Conservation (phyloP, 441 rosid genomes). For the Metrosideros polymorpha region DNA sequence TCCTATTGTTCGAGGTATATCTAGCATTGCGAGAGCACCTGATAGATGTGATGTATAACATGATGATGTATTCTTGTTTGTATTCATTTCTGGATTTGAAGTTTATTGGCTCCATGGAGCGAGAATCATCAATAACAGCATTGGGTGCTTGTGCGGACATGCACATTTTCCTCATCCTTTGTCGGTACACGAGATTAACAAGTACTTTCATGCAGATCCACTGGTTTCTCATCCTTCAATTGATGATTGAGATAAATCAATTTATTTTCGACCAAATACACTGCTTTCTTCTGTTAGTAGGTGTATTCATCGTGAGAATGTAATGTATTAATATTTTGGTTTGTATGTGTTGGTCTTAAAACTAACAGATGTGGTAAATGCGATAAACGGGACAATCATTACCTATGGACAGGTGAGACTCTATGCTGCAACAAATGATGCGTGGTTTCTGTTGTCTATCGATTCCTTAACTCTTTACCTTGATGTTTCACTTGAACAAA, state of each 20-base stretch:
- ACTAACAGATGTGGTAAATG: slow-evolving; percentile 51
- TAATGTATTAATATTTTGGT: not conserved
- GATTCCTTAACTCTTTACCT: not conserved
- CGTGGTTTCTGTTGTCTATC: not conserved
- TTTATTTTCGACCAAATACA: not conserved
- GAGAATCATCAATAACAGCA: not conserved
- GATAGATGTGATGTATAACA: not conserved
- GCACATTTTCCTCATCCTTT: too few relatives aligned
- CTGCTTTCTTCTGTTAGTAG: not conserved
- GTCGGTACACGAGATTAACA: too few relatives aligned
- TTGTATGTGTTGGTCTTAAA: not conserved
- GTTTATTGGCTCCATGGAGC: not conserved
- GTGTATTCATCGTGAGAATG: accelerated
- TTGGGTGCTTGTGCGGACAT: not conserved
- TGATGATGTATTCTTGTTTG: too few relatives aligned
- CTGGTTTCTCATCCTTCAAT: too few relatives aligned
- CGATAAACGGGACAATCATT: slow-evolving; percentile 68
- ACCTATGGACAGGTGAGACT: slow-evolving; percentile 70
- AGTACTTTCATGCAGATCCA: too few relatives aligned
- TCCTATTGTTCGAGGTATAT: slow-evolving; percentile 66
- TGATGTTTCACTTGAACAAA: not conserved
- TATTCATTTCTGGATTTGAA: not conserved
- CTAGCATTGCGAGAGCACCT: not conserved
- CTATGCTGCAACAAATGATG: not conserved
- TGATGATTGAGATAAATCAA: not conserved